Evolutionary conservation across 495 filamentous ascomycete species (phyloP), one percentile per base, ranked within the genome.

Genomic region (Aspergillus baeticus): DNA sequence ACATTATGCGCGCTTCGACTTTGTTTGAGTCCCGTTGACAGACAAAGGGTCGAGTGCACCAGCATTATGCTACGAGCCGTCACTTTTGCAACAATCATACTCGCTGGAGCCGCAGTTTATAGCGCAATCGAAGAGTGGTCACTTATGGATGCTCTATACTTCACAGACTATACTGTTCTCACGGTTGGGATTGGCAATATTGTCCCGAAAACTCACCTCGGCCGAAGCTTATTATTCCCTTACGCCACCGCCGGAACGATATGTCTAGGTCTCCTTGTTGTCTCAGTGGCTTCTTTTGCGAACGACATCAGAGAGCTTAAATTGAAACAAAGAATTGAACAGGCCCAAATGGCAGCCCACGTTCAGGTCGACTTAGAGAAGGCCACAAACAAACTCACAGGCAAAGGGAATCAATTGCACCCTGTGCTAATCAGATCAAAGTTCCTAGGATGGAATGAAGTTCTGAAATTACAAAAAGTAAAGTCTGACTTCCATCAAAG

Each of bases 161-260:
- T 86, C 82, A 86, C 90, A 0, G 85, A 93, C 59, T 88, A 87
- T 51, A 96, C 92, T 0, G 72, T 96, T 8, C 84, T 96, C 47
- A 96, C 92, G 0, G 81, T 96, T 13, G 92, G 92, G 4, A 78
- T 96, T 35, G 89, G 88, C 10, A 86, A 92, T 44, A 81, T 84
- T 43, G 69, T 81, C 13, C 86, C 89, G 0, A 61, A 63, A 14
- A 90, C 84, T 1, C 80, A 85, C 59, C 61, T 79, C 5, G 87
- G 88, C 0, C 77, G 88, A 10, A 77, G 81, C 2, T 70, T 96
- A 8, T 70, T 96, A 3, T 87, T 96, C 26, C 90, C 91, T 0
- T 96, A 84, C 57, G 86, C 91, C 0, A 79, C 94, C 20, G 81
- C 89, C 10, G 92, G 92, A 2, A 87, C 96, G 45, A 81, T 92